Evolutionary conservation across 2,329 filamentous ascomycete species (phyloP).

Genomic region (Trichophyton rubrum): DNA sequence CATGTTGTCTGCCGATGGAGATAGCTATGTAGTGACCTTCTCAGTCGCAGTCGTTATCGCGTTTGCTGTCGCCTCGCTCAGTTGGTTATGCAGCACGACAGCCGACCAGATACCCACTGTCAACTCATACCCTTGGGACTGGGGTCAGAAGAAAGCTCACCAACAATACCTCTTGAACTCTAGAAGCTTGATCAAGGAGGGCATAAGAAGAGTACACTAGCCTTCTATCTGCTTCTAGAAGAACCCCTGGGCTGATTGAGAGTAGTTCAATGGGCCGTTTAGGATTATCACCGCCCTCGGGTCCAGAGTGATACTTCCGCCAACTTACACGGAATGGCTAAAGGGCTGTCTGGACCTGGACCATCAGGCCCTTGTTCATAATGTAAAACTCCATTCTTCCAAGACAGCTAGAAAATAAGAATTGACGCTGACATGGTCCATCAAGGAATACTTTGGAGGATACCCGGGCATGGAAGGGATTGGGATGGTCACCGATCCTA

Average conservation of each 20-base stretch:
- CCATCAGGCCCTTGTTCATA: background rate
- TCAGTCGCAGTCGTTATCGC: background rate
- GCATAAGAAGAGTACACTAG: background rate
- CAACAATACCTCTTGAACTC: background rate
- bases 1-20: background rate
- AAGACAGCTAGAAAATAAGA: background rate
- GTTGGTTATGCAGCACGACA: background rate
- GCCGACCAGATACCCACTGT: background rate
- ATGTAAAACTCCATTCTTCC: background rate
- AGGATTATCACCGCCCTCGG: background rate
- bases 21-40: background rate
- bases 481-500: background rate
- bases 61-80: background rate
- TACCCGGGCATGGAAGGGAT: background rate
- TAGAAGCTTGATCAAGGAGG: background rate
- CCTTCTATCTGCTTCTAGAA: background rate
- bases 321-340: background rate
- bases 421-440: background rate
- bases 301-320: background rate
- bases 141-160: background rate
- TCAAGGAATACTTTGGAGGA: background rate
- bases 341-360: background rate
- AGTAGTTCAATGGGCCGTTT: background rate
- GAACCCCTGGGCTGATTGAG: background rate
- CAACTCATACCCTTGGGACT: background rate